Base-by-base conservation (phyloP, 805 yeast genomes). In the Candida silvatica region DNA sequence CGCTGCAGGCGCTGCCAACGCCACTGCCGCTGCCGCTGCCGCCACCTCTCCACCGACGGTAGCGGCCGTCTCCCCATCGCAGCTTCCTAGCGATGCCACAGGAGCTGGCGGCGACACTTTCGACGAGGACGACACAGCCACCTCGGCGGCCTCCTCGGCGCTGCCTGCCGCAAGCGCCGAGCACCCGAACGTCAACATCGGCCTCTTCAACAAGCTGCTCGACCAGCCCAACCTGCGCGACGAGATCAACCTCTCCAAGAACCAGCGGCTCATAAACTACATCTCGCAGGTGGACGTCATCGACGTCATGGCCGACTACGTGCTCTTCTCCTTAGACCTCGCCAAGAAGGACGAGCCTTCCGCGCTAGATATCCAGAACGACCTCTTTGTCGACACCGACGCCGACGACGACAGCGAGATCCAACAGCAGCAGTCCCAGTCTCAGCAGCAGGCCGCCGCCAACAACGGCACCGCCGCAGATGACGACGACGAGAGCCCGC, bases 171-270 rank as follows among this genome's bases (percentile, higher is more conserved):
- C 24, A 22, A 22, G 24, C 24, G 24, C 12, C 7, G 24, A 22
- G 11, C 24, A 22, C 12, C 35, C 4, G 3, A 28, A 23, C 9
- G 37, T 55, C 34, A 56, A 54, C 36, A 39, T 54, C 4, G 33
- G 42, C 4, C 35, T 60, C 2, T 51, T 59, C 37, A 58, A 60
- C 38, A 55, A 50, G 34, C 40, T 60, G 25, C 31, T 60, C 19
- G 63, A 58, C 39, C 64, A 59, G 37, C 61, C 58, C 16, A 58
- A 57, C 39, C 44, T 60, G 26, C 37, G 58, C 11, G 61, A 58
- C 31, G 65, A 60, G 39, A 48, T 60, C 12, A 58, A 52, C 28
- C 39, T 52, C 27, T 49, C 60, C 12, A 58, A 58, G 35, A 60
- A 59, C 39, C 48, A 49, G 26, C 57, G 56, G 36, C 44, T 60